Conservation (phyloP, 2,329 filamentous ascomycete genomes). For the Hypoxylon sp. region DNA sequence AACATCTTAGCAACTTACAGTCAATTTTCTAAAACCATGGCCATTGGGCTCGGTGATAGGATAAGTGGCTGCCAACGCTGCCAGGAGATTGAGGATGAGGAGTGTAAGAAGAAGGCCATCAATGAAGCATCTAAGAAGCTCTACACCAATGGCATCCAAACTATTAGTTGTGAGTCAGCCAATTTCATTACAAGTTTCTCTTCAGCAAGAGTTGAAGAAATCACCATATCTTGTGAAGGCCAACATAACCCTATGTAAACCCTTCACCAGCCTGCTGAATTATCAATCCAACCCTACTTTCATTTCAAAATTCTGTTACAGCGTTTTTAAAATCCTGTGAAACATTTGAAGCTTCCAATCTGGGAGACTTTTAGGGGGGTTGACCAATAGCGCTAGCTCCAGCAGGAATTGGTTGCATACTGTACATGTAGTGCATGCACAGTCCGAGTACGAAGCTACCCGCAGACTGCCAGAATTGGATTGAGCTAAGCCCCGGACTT, state of each 20-base stretch:
- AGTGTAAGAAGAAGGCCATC: slow-evolving; percentile 33
- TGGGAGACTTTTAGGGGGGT: slow-evolving; percentile 26
- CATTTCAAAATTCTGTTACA: slow-evolving; percentile 5
- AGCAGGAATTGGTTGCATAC: slow-evolving; percentile 12
- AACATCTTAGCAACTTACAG: not conserved
- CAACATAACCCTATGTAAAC: slow-evolving; percentile 5
- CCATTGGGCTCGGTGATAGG: slow-evolving; percentile 33
- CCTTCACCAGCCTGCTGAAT: slow-evolving; percentile 5
- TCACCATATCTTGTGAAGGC: slow-evolving; percentile 7
- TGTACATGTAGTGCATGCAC: too few species aligned
- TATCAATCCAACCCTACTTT: slow-evolving; percentile 13
- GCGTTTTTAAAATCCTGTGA: slow-evolving; percentile 21
- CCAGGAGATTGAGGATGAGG: slow-evolving; percentile 49
- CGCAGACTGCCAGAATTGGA: not conserved
- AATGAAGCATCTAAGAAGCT: slow-evolving; percentile 13
- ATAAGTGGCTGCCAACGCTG: slow-evolving; percentile 46
- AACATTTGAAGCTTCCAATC: slow-evolving; percentile 30
- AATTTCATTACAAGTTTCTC: slow-evolving; percentile 4
- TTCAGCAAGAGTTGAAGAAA: slow-evolving; percentile 5
- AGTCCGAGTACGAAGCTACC: not conserved
- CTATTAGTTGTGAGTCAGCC: slow-evolving; percentile 29
- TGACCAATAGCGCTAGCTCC: slow-evolving; percentile 34
- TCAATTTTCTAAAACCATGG: slow-evolving; percentile 38
- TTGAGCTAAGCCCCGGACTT: slow-evolving; percentile 32
- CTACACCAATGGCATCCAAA: slow-evolving; percentile 9